Evolutionary conservation across 1,139 yeast genomes (phyloP), one percentile per base, ranked within the genome.

Genomic region (Blastobotrys ciferrii): DNA sequence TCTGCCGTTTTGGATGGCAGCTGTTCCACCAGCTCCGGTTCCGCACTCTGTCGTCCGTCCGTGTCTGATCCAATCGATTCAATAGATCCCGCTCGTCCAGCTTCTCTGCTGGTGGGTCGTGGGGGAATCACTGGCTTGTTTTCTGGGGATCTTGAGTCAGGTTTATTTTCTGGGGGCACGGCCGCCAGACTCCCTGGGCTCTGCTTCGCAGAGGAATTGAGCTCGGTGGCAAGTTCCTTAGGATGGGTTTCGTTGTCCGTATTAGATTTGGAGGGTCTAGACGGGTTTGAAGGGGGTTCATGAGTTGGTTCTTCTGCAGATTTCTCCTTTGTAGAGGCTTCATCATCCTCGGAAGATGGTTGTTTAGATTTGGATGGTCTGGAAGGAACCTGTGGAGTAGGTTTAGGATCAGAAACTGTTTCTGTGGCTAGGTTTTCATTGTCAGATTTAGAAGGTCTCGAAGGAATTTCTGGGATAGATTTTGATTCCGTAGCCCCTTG

Each of bases 41-140:
- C 43, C 28, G 12, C 20, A 14, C 12, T 19, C 35, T 28, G 33
- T 15, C 17, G 18, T 14, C 32, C 42, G 13, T 20, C 31, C 12
- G 43, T 15, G 12, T 33, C 14, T 6, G 37, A 33, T 4, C 37
- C 37, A 11, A 33, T 33, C 18, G 37, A 33, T 6, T 13, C 13
- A 15, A 33, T 11, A 11, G 37, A 33, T 4, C 20, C 19, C 4
- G 12, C 30, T 9, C 37, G 19, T 41, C 17, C 25, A 14, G 39
- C 5, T 13, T 31, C 46, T 13, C n/a, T 7, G 3, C 19, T 33
- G 15, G 3, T 23, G 3, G 39, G 40, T 19, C 43, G 43, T 7
- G 35, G 40, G 4, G 43, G 43, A 25, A 40, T 19, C 4, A 25
- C 33, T 40, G 43, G 43, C 20, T 40, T 32, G 33, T 38, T 18